Evolutionary conservation across 495 filamentous ascomycete genomes (phyloP).

Genomic region (Neurospora sp.): DNA sequence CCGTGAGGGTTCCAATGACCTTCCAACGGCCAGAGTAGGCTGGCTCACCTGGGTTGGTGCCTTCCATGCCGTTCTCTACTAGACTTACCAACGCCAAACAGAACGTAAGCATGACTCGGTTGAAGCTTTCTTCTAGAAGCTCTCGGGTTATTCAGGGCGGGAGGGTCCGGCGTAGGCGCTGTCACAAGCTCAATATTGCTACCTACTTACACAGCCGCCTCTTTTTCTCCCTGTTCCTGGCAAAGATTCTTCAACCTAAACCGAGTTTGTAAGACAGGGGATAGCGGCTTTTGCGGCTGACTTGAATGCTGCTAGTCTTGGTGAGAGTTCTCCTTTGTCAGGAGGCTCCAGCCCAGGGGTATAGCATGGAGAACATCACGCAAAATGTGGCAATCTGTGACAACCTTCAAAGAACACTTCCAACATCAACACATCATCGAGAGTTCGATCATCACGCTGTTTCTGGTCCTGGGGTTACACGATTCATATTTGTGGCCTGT

Average conservation of each 20-base stretch:
- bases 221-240: neutral
- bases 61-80: neutral
- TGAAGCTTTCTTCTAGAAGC: neutral
- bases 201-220: neutral
- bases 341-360: neutral
- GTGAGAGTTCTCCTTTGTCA: neutral
- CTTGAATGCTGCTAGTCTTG: neutral
- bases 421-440: neutral
- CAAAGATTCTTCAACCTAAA: neutral
- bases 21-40: neutral
- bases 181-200: neutral
- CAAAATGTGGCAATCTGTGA: neutral
- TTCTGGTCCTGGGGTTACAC: neutral
- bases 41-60: too few relatives aligned
- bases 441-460: neutral
- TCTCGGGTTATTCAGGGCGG: neutral
- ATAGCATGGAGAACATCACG: neutral
- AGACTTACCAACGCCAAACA: neutral
- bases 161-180: neutral
- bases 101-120: neutral
- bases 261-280: neutral
- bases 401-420: neutral
- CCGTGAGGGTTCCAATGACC: neutral
- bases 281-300: neutral
- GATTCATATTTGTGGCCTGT: neutral